Base-by-base conservation (phyloP, 306 rosid species). In the Rosa rugosa region DNA sequence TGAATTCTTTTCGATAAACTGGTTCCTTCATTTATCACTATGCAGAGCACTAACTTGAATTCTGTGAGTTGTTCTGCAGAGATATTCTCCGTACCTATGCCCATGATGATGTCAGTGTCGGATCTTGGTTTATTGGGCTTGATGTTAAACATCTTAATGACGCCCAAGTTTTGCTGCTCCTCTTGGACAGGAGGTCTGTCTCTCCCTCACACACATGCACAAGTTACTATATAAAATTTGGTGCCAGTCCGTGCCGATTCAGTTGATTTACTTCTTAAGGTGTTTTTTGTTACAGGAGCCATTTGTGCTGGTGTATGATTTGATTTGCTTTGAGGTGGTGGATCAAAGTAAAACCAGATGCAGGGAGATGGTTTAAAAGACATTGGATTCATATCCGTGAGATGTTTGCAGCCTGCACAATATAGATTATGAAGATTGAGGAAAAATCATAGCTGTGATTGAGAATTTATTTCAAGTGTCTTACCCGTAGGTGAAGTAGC, bases 121-220 rank as follows among this genome's bases (percentile, higher is more conserved):
- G 99, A 50, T 93, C 99, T 71, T 96, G 99, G 99, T 93, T 96
- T 84, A 83, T 96, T 67, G 99, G 99, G 80, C 97, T 96, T 38
- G 97, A 92, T 71, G 96, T 90, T 72, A 86, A 85, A 73, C 87
- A 94, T 84, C 88, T 94, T 44, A 82, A 90, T 7, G 99, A 93
- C 47, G 77, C 83, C n/a, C 60, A 93, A 90, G 86, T 89, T 96
- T 84, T 93, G 99, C 78, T 96, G 98, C 92, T 89, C 96, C 69
- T 89, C 99, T 62, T 91, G 99, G 98, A 84, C 92, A 1, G 64
- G 94, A 82, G 98, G 98, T 93, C 62, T 85, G 75, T 84, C 74
- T 75, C 46, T 62, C 78, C 62, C 69, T n/a, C 68, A 31, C 31
- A 20, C 36, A 16, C n/a, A n/a, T 27, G 18, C 40, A 67, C 3